Conservation (phyloP, 2,329 filamentous ascomycete species). For the Escovopsis weberi region DNA sequence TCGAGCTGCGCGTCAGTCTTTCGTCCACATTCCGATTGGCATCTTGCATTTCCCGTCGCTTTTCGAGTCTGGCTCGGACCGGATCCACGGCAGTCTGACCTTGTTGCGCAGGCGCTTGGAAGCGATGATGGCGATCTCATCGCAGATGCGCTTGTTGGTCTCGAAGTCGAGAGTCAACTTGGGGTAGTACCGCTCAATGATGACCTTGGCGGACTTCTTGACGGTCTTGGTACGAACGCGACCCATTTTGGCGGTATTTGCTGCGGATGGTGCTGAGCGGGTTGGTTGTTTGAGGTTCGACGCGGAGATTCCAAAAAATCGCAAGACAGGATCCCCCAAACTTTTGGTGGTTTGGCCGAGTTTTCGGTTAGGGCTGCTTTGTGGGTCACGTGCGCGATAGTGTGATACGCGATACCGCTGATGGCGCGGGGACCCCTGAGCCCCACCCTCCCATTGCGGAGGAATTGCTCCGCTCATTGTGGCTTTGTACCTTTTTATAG, state of each 20-base stretch:
- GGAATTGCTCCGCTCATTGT: no score
- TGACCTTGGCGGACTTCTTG: constrained; percentile 88
- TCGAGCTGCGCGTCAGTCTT: not conserved
- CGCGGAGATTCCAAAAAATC: constrained; percentile 5
- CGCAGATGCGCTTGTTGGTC: constrained; percentile 99
- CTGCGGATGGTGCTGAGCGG: constrained; percentile 7
- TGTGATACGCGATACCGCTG: constrained; percentile 10
- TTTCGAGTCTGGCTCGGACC: not conserved
- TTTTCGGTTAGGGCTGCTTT: constrained; percentile 16
- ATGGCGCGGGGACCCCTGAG: no score
- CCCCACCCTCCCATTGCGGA: no score
- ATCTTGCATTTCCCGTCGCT: not conserved
- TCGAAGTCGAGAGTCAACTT: constrained; percentile 99
- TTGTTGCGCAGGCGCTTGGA: constrained; percentile 99
- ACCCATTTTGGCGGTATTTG: constrained; percentile 50
- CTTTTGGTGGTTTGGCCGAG: constrained; percentile 17
- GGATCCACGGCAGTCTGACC: constrained; percentile 35
- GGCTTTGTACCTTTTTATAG: no score
- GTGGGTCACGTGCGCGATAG: constrained; percentile 11
- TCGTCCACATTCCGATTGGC: not conserved
- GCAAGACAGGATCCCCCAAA: constrained; percentile 5
- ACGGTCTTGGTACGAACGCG: constrained; percentile 57
- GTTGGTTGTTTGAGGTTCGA: constrained; percentile 15
- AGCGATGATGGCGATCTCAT: constrained; percentile 99
- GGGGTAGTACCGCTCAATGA: constrained; percentile 98